Conservation (phyloP, 129 eudicot species). For the Tagetes erecta region DNA sequence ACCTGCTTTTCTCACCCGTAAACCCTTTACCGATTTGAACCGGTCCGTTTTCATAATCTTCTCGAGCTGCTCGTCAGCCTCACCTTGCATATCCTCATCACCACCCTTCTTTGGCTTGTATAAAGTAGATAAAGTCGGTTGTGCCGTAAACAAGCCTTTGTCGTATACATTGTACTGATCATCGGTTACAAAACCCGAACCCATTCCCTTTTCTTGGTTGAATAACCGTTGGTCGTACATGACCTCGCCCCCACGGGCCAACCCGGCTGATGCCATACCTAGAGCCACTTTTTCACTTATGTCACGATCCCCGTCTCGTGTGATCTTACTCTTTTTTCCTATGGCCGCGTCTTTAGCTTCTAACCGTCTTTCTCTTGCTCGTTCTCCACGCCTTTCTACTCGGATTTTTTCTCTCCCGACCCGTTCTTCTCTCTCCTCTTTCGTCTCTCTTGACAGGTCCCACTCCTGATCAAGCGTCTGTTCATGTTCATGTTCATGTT, state of each 20-base stretch:
- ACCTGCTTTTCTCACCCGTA: slow-evolving; percentile 50
- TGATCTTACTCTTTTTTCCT: slow-evolving; percentile 95
- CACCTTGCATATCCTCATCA: slow-evolving; percentile 80
- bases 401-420: slow-evolving; percentile 75
- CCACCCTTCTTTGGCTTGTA: slow-evolving; percentile 83
- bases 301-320: slow-evolving; percentile 84
- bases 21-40: slow-evolving; percentile 84
- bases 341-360: slow-evolving; percentile 90
- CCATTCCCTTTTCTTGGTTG: slow-evolving; percentile 94
- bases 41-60: slow-evolving; percentile 78
- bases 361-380: slow-evolving; percentile 83
- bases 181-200: slow-evolving; percentile 80
- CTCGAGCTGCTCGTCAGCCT: slow-evolving; percentile 79
- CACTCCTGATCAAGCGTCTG: slow-evolving; percentile 42
- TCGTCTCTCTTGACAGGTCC: slow-evolving; percentile 51
- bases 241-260: slow-evolving; percentile 72
- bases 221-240: slow-evolving; percentile 82
- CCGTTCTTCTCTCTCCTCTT: slow-evolving; percentile 71
- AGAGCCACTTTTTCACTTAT: slow-evolving; percentile 94
- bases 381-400: slow-evolving; percentile 77
- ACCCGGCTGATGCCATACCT: slow-evolving; percentile 77
- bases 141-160: slow-evolving; percentile 78
- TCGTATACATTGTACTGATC: slow-evolving; percentile 78
- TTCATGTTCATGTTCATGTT: slow-evolving; percentile 24
- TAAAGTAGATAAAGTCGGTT: slow-evolving; percentile 65